Evolutionary conservation across 805 yeast genomes (phyloP), one percentile per base, ranked within the genome.

Genomic region (Metschnikowia peoriensis): DNA sequence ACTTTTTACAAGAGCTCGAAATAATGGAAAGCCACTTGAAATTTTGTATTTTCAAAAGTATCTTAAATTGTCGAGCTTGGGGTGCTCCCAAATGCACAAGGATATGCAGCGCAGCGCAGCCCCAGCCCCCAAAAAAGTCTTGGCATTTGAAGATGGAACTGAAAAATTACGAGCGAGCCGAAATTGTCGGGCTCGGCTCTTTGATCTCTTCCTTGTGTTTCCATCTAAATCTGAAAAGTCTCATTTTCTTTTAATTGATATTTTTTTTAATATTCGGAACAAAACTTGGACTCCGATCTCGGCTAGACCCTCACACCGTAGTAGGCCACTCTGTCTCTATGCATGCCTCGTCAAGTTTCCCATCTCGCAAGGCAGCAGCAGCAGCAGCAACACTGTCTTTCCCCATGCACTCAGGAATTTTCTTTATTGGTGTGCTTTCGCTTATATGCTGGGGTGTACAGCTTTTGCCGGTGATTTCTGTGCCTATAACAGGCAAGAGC

Each of bases 381-480:
- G 22, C 22, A 16, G 29, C 40, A 41, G 35, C 44, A 9, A 41
- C 49, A 45, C 44, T 39, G 38, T 46, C 49, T 29, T 46, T 50
- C 49, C 53, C 53, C 46, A 68, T 71, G 75, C 64, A 67, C 51
- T 66, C 68, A 50, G 70, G 71, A 4, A 58, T 71, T 12, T 44
- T 67, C 29, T 60, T 66, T 28, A 61, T 72, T 27, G 66, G 66
- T 10, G 48, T 63, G n/a, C 59, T 71, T 10, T 58, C 68, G 41
- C 52, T 64, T 14, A 49, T 71, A 38, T 71, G 75, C 55, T 58
- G 67, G 42, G 66, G 65, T 12, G 55, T 75, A 16, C 78, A 75
- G 60, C 58, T 75, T 12, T 64, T 75, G 15, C 73, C 76, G 34
- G 71, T 75, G 38, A 65, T 75, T 28, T 67, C 77, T 9, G 79